Conservation (phyloP, 495 filamentous ascomycete species). For the Viridothelium virens region DNA sequence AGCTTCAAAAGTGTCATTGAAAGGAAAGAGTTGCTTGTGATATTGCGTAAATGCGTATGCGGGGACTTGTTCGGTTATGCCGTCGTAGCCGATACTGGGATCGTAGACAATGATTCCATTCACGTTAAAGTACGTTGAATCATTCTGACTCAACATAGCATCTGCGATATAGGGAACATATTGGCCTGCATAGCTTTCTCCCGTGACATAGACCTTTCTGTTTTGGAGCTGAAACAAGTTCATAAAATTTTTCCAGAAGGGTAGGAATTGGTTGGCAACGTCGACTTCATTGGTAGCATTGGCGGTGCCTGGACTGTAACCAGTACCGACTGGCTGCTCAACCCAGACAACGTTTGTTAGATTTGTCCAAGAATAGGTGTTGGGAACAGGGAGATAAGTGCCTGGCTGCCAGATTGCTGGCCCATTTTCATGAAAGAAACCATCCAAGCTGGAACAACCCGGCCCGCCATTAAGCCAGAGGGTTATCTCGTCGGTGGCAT, state of each 20-base stretch:
- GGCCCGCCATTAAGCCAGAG: conserved; percentile 39
- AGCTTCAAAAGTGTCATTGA: conserved; percentile 60
- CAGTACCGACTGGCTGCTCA: conserved; percentile 31
- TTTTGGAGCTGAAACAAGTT: conserved; percentile 52
- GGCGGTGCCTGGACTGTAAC: conserved; percentile 50
- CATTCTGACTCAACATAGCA: conserved; percentile 62
- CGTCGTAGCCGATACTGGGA: conserved; percentile 50
- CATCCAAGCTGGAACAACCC: conserved; percentile 36
- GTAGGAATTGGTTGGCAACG: conserved; percentile 51
- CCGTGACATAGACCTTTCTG: conserved; percentile 54
- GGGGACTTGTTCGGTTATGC: conserved; percentile 47
- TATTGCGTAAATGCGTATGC: conserved; percentile 56
- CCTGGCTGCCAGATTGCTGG: conserved; percentile 38
- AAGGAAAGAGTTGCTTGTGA: conserved; percentile 50
- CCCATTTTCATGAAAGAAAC: conserved; percentile 37
- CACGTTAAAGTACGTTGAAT: conserved; percentile 59
- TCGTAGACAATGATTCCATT: conserved; percentile 64
- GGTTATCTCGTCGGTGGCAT: conserved; percentile 30
- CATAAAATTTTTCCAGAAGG: conserved; percentile 59
- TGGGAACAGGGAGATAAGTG: conserved; percentile 25
- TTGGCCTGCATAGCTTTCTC: conserved; percentile 60
- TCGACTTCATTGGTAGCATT: conserved; percentile 50
- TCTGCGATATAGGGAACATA: conserved; percentile 76
- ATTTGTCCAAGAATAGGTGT: conserved; percentile 26
- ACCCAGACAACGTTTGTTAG: conserved; percentile 39